Evolutionary conservation across 768 basidiomycete species (phyloP).

Genomic region (Mycena rosella): DNA sequence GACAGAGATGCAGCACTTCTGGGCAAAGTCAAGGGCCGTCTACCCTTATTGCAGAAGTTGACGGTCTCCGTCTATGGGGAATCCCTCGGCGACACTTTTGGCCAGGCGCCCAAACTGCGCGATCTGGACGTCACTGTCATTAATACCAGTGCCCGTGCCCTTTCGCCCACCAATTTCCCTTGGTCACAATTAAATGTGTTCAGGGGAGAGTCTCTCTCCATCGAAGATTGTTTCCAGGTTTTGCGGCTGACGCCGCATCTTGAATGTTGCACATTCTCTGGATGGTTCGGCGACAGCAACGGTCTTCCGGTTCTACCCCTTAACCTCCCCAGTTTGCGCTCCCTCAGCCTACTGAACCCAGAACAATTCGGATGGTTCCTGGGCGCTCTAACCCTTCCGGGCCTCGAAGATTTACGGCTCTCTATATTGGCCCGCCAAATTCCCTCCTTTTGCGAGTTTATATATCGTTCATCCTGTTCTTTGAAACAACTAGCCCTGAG

Average conservation of each 20-base stretch:
- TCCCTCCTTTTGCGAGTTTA: conserved; percentile 2
- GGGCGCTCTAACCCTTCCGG: neutral
- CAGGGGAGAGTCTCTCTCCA: neutral
- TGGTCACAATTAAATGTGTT: conserved; percentile 2
- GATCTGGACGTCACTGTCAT: too few relatives aligned
- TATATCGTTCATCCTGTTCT: conserved; percentile 8
- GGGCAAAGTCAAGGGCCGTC: neutral
- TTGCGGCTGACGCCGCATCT: neutral
- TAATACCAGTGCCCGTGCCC: too few relatives aligned
- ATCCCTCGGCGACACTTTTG: neutral
- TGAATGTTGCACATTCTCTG: neutral
- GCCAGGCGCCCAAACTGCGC: neutral
- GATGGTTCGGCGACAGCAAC: neutral
- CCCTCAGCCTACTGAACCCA: neutral
- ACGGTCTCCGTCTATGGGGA: neutral
- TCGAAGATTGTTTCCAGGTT: conserved; percentile 3
- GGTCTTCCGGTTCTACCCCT: neutral
- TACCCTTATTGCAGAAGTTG: neutral
- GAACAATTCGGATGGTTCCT: neutral
- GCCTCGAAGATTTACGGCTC: neutral
- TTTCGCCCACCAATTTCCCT: neutral
- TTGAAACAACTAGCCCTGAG: neutral
- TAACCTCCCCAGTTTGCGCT: neutral
- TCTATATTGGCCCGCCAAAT: conserved; percentile 4
- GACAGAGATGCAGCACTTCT: neutral